A percentile compares a stretch with the other conserved stretches of the same genome.
Conservation (phyloP, 2,329 filamentous ascomycete genomes). For the Decorospora gaudefroyi region DNA sequence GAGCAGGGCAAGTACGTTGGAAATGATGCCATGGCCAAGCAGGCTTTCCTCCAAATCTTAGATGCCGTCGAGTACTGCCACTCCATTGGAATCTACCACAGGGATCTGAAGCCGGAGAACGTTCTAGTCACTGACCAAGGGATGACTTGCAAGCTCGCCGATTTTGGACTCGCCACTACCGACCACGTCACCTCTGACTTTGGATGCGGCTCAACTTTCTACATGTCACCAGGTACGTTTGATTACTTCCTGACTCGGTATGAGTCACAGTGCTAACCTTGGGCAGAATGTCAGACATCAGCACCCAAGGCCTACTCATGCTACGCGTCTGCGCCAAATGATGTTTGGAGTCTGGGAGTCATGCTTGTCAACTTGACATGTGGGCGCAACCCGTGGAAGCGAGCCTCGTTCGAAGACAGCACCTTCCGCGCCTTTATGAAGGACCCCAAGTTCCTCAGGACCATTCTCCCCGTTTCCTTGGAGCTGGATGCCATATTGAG, state of each 20-base stretch:
- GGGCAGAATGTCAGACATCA: slow-evolving; percentile 83
- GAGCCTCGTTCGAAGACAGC: slow-evolving; percentile 88
- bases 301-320: slow-evolving; percentile 70
- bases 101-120: slow-evolving; percentile 98
- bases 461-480: slow-evolving; percentile 86
- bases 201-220: slow-evolving; percentile 97
- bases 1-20: slow-evolving; percentile 91
- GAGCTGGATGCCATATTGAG: slow-evolving; percentile 87
- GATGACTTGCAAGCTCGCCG: slow-evolving; percentile 89
- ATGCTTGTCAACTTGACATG: slow-evolving; percentile 97
- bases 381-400: slow-evolving; percentile 98
- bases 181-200: slow-evolving; percentile 88
- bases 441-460: slow-evolving; percentile 84
- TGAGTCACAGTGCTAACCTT: slow-evolving; percentile 32
- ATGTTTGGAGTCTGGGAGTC: slow-evolving; percentile 97
- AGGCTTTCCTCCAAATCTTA: slow-evolving; percentile 90
- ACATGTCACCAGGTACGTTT: slow-evolving; percentile 95
- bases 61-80: slow-evolving; percentile 97
- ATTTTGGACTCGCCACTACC: slow-evolving; percentile 92
- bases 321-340: slow-evolving; percentile 92
- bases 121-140: slow-evolving; percentile 89
- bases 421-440: slow-evolving; percentile 90
- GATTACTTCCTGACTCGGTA: slow-evolving; percentile 16
- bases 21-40: slow-evolving; percentile 85
- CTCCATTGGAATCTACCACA: slow-evolving; percentile 88